Conservation (phyloP, 257 asterid genomes). For the Scutellaria barbata region DNA sequence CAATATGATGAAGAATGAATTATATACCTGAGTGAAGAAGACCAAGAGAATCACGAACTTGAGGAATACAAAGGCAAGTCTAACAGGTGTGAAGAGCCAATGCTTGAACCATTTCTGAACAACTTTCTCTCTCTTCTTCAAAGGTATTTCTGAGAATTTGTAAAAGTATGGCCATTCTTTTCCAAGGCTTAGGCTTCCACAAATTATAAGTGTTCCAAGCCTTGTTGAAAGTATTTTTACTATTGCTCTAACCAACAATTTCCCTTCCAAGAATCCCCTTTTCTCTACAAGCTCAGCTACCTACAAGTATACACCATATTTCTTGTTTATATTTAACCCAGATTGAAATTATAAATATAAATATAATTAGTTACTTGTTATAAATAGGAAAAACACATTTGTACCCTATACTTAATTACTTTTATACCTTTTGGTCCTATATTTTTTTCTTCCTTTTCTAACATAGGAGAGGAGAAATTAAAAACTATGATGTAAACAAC, state of each 20-base stretch:
- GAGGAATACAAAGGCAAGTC: slow-evolving; percentile 75
- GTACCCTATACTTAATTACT: too few species aligned
- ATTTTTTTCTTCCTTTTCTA: too few species aligned
- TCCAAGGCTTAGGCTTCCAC: slow-evolving; percentile 58
- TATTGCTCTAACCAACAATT: slow-evolving; percentile 47
- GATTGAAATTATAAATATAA: neutral
- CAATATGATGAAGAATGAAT: too few species aligned
- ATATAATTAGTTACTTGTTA: too few species aligned
- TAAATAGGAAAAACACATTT: neutral
- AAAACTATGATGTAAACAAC: too few species aligned
- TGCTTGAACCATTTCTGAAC: slow-evolving; percentile 63
- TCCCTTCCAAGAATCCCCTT: slow-evolving; percentile 56
- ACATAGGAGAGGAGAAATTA: too few species aligned
- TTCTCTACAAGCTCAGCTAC: slow-evolving; percentile 63
- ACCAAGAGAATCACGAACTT: slow-evolving; percentile 63
- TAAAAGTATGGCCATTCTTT: slow-evolving; percentile 64
- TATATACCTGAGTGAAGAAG: slow-evolving; percentile 73
- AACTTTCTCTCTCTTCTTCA: slow-evolving; percentile 66
- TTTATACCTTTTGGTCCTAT: too few species aligned
- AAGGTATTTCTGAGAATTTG: slow-evolving; percentile 55
- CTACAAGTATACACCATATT: slow-evolving; percentile 36
- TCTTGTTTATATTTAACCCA: too few species aligned
- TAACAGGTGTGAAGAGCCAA: slow-evolving; percentile 64
- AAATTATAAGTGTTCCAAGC: slow-evolving; percentile 64
- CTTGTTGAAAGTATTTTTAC: slow-evolving; percentile 64